Percentiles rank a stretch among this genome's conserved stretches.
Conservation (phyloP, 1,139 yeast species). For the Meyerozyma sp. region DNA sequence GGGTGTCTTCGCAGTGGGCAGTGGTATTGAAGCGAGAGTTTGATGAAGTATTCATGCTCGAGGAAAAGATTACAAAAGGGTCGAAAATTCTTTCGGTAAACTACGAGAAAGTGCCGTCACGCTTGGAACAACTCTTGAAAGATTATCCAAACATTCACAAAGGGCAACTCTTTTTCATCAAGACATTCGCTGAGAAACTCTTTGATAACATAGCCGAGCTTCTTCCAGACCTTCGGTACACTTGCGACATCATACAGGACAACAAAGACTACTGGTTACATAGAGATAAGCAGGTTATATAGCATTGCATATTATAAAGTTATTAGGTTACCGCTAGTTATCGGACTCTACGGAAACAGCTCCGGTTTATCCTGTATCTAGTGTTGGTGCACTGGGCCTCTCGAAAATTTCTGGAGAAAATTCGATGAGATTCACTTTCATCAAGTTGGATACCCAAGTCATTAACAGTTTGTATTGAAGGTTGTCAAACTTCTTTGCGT, state of each 20-base stretch:
- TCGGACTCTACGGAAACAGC: too few relatives aligned
- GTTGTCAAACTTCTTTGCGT: neutral
- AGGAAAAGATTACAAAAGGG: conserved; percentile 25
- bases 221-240: conserved; percentile 52
- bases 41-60: conserved; percentile 58
- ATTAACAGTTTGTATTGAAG: neutral
- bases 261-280: conserved; percentile 42
- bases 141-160: conserved; percentile 49
- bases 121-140: conserved; percentile 33
- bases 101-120: conserved; percentile 25
- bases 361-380: neutral
- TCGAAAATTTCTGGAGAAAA: neutral
- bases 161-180: conserved; percentile 83
- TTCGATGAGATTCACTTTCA: neutral
- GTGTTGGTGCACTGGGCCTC: conserved; percentile 1
- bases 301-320: neutral
- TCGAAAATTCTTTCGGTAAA: conserved; percentile 9
- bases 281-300: conserved; percentile 1
- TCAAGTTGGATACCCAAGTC: neutral
- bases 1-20: conserved; percentile 85
- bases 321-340: too few relatives aligned
- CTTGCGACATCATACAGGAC: conserved; percentile 41
- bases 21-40: conserved; percentile 71
- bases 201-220: conserved; percentile 58
- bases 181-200: conserved; percentile 73